phyloP scores from a whole-genome alignment of 495 filamentous ascomycete genomes.

The Hyphodiscus hymeniophilus region DNA sequence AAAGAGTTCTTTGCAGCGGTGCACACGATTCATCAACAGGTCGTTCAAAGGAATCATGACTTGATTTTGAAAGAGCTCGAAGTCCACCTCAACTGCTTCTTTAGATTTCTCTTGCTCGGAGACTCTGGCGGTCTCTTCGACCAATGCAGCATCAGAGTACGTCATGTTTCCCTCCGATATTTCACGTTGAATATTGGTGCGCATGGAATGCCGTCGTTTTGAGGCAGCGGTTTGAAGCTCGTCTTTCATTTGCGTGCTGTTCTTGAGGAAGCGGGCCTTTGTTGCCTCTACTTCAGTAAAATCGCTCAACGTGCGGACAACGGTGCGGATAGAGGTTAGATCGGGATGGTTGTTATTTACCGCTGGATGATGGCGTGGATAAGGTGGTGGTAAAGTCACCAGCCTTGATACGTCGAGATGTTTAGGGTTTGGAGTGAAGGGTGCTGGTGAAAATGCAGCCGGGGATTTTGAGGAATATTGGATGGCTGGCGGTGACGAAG shows the following conservation, averaged over 20 bases:
- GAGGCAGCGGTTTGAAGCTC: slow-evolving; percentile 35
- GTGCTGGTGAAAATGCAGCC: slow-evolving; percentile 18
- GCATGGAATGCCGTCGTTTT: slow-evolving; percentile 35
- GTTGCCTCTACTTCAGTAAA: slow-evolving; percentile 61
- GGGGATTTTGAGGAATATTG: slow-evolving; percentile 12
- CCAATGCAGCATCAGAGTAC: slow-evolving; percentile 67
- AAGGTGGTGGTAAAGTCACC: slow-evolving; percentile 87
- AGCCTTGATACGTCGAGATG: slow-evolving; percentile 82
- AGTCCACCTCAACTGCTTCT: slow-evolving; percentile 58
- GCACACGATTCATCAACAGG: slow-evolving; percentile 57
- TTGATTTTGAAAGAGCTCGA: slow-evolving; percentile 65
- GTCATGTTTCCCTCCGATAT: slow-evolving; percentile 68
- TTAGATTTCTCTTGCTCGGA: slow-evolving; percentile 54
- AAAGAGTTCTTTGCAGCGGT: slow-evolving; percentile 55
- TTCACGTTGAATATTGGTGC: slow-evolving; percentile 59
- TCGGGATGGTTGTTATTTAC: slow-evolving; percentile 94
- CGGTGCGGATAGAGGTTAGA: slow-evolving; percentile 63
- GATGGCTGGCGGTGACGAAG: slow-evolving; percentile 31
- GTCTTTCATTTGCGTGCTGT: slow-evolving; percentile 33
- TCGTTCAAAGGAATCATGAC: slow-evolving; percentile 74
- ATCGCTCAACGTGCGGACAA: slow-evolving; percentile 70
- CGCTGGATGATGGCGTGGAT: slow-evolving; percentile 86
- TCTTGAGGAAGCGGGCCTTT: slow-evolving; percentile 47
- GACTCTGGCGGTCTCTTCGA: slow-evolving; percentile 59
- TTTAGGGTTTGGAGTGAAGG: slow-evolving; percentile 33